Conservation (phyloP, 768 basidiomycete genomes). For the Mycena metata region DNA sequence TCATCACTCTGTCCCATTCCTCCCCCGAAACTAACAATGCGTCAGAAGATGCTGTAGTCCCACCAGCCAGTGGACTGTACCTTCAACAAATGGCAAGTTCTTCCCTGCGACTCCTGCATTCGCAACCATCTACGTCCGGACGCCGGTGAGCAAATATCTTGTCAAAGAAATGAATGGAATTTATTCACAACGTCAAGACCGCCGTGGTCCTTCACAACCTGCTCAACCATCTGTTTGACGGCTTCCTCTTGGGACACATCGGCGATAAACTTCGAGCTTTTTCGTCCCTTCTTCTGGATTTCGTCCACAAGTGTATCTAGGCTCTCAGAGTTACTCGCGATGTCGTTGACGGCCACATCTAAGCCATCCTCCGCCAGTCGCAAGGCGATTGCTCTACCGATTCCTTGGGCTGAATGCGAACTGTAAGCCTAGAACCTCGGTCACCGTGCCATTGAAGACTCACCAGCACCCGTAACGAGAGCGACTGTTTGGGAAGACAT, state of each 20-base stretch:
- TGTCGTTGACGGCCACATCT: slow-evolving; percentile 52
- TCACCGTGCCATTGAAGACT: neutral
- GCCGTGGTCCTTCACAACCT: slow-evolving; percentile 40
- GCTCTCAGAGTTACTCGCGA: slow-evolving; percentile 36
- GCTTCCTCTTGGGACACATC: slow-evolving; percentile 42
- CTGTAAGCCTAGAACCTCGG: too few species aligned
- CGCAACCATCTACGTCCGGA: slow-evolving; percentile 48
- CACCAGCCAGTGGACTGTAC: neutral
- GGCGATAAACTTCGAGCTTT: slow-evolving; percentile 13
- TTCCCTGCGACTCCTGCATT: slow-evolving; percentile 43
- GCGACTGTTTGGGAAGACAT: slow-evolving; percentile 45
- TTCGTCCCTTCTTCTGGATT: slow-evolving; percentile 25
- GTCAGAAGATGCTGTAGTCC: neutral
- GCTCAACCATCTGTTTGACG: slow-evolving; percentile 42
- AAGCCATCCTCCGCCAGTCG: slow-evolving; percentile 53
- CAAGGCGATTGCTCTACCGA: slow-evolving; percentile 52
- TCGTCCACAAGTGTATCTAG: slow-evolving; percentile 38
- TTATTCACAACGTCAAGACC: slow-evolving; percentile 48
- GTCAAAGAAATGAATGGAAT: neutral
- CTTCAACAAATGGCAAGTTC: neutral
- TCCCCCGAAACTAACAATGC: slow-evolving; percentile 27
- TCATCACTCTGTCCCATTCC: slow-evolving; percentile 43
- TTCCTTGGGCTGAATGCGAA: slow-evolving; percentile 27
- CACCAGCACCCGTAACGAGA: slow-evolving; percentile 48
- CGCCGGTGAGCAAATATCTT: too few species aligned